Evolutionary conservation across 306 rosid genomes (phyloP), one percentile per base, ranked within the genome.

Genomic region (Comarum palustre): DNA sequence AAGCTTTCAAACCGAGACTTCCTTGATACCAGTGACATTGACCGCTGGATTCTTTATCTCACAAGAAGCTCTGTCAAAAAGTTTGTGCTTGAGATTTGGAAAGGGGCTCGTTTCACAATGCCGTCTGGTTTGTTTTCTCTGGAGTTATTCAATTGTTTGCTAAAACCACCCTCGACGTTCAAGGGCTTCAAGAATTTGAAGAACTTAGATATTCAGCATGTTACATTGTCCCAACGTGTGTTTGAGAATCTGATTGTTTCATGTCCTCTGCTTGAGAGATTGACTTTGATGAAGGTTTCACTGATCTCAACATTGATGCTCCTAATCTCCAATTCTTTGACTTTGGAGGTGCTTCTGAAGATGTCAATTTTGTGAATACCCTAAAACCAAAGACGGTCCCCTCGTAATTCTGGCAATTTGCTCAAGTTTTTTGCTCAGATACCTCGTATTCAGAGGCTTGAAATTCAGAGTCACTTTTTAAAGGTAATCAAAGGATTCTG

Each of bases 171-270:
- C 2, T 81, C 77, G n/a, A 72, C 80, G 14, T 83, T 86, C 79
- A 41, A 54, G 72, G 88, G 89, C 66, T 86, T 89, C 50, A 79
- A 52, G 78, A 86, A 76, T 77, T 83, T 86, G 81, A 86, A 81
- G 75, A 84, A 86, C 80, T 89, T 89, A 84, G 89, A 89, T 84
- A 80, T 89, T 80, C 90, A 84, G 75, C 82, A 79, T 79, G 87
- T 89, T 73, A 86, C 87, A 72, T 39, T 89, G 84, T 72, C 84
- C 66, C 93, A 81, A 76, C 82, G 58, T 81, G 87, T 39, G 78
- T 84, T 88, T 32, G 85, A 84, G 64, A 79, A 70, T 25, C 71
- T 88, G 72, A 76, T 89, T 77, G 67, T 83, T 38, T 74, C 71
- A 59, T 86, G 90, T 76, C 89, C 87, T 60, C 52, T 79, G 71